Percentiles rank a stretch among this genome's conserved stretches.
Evolutionary conservation across 2,329 filamentous ascomycete species (phyloP).

Genomic region (Aspergillus novoparasiticus): DNA sequence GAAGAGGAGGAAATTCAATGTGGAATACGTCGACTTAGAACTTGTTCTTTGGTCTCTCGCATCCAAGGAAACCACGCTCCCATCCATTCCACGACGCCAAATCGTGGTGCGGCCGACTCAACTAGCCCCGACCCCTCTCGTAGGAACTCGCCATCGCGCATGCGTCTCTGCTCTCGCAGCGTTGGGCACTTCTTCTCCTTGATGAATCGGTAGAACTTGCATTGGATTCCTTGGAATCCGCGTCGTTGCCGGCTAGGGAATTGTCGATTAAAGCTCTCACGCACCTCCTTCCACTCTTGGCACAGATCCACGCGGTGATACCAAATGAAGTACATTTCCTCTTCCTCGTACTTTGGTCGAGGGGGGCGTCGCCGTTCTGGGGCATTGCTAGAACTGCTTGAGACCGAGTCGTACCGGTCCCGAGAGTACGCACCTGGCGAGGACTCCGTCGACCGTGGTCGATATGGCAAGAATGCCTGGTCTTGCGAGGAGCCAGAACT

Average conservation of each 20-base stretch:
- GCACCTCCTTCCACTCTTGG: constrained; percentile 50
- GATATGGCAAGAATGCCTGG: constrained; percentile 31
- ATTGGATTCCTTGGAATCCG: constrained; percentile 51
- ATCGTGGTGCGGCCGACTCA: constrained; percentile 35
- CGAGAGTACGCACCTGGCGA: constrained; percentile 41
- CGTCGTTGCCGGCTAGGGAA: constrained; percentile 45
- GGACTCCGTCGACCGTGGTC: constrained; percentile 33
- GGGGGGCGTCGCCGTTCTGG: constrained; percentile 43
- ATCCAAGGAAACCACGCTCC: constrained; percentile 49
- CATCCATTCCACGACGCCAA: constrained; percentile 45
- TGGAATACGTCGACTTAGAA: constrained; percentile 19
- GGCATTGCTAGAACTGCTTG: constrained; percentile 41
- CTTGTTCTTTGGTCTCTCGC: constrained; percentile 35
- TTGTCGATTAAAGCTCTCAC: constrained; percentile 46
- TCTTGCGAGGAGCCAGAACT: constrained; percentile 18
- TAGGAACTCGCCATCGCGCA: constrained; percentile 44
- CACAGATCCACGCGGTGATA: constrained; percentile 51
- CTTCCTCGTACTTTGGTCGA: constrained; percentile 50
- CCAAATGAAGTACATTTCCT: constrained; percentile 54
- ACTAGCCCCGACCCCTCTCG: constrained; percentile 31
- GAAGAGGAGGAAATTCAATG: neutral
- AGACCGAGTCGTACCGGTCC: constrained; percentile 45
- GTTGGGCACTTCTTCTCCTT: constrained; percentile 49
- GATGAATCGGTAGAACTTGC: constrained; percentile 54
- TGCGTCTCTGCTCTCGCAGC: constrained; percentile 44